Evolutionary conservation across 2,329 filamentous ascomycete species (phyloP).

Genomic region (Rosellinia necatrix): DNA sequence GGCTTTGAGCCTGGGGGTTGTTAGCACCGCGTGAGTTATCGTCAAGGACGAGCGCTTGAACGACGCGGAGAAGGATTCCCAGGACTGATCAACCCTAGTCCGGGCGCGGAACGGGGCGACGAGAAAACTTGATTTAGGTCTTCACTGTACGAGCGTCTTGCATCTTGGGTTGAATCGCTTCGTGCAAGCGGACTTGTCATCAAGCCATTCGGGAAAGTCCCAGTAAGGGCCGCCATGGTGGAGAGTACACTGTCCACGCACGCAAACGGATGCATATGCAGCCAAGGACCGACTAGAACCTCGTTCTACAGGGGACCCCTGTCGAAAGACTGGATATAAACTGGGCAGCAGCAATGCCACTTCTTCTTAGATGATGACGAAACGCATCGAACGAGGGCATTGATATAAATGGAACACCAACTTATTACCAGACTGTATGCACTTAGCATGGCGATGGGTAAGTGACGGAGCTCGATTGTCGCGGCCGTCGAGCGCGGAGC

Average conservation of each 20-base stretch:
- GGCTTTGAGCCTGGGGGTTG: too few species aligned
- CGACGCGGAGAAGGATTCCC: too few species aligned
- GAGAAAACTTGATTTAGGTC: constrained; percentile 15
- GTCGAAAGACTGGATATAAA: constrained; percentile 1
- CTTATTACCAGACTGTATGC: too few species aligned
- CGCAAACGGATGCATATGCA: constrained; percentile 24
- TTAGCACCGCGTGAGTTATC: too few species aligned
- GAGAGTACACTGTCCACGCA: constrained; percentile 16
- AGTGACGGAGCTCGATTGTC: not conserved
- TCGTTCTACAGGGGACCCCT: constrained; percentile 5
- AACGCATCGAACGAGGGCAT: not conserved
- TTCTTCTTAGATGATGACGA: constrained; percentile 4
- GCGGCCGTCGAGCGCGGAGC: not conserved
- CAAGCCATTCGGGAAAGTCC: constrained; percentile 13
- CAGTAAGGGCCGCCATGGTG: not conserved
- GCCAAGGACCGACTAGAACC: constrained; percentile 17
- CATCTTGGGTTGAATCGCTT: constrained; percentile 1
- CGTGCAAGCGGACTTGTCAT: not conserved
- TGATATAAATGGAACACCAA: not conserved
- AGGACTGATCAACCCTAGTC: not conserved
- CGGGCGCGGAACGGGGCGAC: not conserved
- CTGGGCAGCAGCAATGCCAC: constrained; percentile 14
- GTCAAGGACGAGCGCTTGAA: too few species aligned
- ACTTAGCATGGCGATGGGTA: not conserved
- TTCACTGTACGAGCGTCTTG: too few species aligned